Percentiles rank a stretch among this genome's conserved stretches.
Evolutionary conservation across 2,329 filamentous ascomycete species (phyloP).

Genomic region (Ascochyta koolunga): DNA sequence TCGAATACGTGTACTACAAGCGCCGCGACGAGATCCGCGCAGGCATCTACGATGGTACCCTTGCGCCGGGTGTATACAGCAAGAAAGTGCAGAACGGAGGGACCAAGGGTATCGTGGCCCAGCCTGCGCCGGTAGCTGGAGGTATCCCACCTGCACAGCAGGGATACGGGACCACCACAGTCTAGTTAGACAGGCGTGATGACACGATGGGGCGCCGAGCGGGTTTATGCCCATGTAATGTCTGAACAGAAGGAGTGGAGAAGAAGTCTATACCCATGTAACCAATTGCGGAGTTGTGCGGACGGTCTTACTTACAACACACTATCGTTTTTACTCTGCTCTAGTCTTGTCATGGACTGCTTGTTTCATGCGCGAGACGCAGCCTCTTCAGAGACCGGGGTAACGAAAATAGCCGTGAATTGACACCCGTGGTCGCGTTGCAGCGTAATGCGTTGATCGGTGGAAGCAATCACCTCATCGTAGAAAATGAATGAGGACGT

Average conservation of each 20-base stretch:
- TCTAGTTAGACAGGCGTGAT: background rate
- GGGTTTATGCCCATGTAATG: background rate
- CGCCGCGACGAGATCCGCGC: conserved; percentile 67
- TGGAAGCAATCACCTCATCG: background rate
- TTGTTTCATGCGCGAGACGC: background rate
- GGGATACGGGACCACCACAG: conserved; percentile 6
- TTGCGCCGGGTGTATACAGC: conserved; percentile 74
- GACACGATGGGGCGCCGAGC: background rate
- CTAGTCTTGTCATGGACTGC: background rate
- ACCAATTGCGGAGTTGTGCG: background rate
- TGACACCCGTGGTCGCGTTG: background rate
- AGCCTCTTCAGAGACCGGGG: background rate
- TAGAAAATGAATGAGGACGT: background rate
- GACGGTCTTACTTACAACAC: background rate
- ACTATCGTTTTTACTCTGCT: background rate
- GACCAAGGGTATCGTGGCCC: conserved; percentile 7
- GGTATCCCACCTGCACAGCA: conserved; percentile 9
- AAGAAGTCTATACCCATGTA: background rate
- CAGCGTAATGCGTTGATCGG: background rate
- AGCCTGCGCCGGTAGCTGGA: conserved; percentile 1
- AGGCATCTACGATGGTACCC: conserved; percentile 60
- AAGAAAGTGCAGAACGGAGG: conserved; percentile 76
- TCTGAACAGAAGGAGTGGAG: background rate
- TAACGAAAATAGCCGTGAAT: background rate
- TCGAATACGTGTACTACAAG: conserved; percentile 83